These are phyloP conservation scores for Fusarium sororula DNA, from an alignment of 2,329 filamentous ascomycete species.

Conservation along the genomic window DNA sequence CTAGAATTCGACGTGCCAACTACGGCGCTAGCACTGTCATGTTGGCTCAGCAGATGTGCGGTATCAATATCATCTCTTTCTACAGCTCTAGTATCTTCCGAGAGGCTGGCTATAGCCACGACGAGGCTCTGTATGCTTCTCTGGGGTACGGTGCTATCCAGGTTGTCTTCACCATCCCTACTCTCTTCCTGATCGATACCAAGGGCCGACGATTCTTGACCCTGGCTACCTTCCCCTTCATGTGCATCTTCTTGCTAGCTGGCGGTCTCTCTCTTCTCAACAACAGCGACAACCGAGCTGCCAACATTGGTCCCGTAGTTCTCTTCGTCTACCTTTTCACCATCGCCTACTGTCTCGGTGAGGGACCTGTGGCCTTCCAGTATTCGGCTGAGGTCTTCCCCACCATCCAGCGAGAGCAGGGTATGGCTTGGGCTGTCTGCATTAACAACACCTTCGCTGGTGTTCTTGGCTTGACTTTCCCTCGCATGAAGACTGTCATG, in stretches of 20 bases:
- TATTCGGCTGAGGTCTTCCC: conserved; percentile 73
- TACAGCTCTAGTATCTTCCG: conserved; percentile 24
- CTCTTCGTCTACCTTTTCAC: conserved; percentile 73
- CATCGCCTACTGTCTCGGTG: conserved; percentile 71
- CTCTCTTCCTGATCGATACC: conserved; percentile 25
- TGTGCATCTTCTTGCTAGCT: conserved; percentile 13
- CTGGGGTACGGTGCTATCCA: conserved; percentile 20
- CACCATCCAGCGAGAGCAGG: conserved; percentile 69
- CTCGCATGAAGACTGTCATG: conserved; percentile 52
- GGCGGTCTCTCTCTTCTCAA: conserved; percentile 8
- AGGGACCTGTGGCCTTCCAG: conserved; percentile 70
- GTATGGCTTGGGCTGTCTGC: conserved; percentile 71
- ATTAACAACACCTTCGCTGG: conserved; percentile 66
- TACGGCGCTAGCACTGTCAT: conserved; percentile 83
- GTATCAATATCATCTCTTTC: conserved; percentile 61
- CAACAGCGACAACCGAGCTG: neutral
- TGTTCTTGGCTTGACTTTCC: conserved; percentile 62
- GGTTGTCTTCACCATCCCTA: conserved; percentile 21
- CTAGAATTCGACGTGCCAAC: conserved; percentile 74
- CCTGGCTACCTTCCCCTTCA: conserved; percentile 12
- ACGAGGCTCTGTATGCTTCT: conserved; percentile 13
- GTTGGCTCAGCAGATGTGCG: conserved; percentile 78
- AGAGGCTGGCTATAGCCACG: neutral
- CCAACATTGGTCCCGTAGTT: conserved; percentile 2
- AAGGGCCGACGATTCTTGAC: conserved; percentile 19